Percentiles rank a stretch among this genome's conserved stretches.
These are phyloP conservation scores for Nothopassalora personata DNA, from an alignment of 2,329 filamentous ascomycete genomes.

Conservation along the genomic window DNA sequence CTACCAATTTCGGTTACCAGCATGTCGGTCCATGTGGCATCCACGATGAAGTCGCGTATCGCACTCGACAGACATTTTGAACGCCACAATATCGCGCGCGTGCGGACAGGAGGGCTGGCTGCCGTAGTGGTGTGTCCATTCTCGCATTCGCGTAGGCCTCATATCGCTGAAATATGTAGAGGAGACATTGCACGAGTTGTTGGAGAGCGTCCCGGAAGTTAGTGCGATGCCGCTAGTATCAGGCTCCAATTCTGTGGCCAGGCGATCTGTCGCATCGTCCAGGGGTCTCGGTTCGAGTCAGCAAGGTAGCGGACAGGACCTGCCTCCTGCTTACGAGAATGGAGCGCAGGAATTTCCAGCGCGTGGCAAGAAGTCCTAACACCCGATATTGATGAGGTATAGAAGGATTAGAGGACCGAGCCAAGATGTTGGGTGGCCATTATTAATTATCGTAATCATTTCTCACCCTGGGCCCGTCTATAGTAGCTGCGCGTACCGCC, in stretches of 20 bases:
- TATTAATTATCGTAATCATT: background rate
- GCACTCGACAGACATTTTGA: no score
- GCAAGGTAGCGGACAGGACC: background rate
- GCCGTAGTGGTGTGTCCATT: no score
- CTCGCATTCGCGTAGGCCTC: no score
- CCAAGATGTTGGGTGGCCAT: background rate
- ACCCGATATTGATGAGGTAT: background rate
- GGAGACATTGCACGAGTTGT: constrained; percentile 12
- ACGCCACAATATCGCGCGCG: no score
- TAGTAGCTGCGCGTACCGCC: background rate
- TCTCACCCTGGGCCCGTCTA: background rate
- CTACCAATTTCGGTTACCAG: background rate
- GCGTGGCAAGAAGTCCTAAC: background rate
- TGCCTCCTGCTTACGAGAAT: background rate
- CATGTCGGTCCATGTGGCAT: background rate
- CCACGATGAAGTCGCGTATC: background rate
- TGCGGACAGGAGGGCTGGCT: no score
- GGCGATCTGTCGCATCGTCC: background rate
- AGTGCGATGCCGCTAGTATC: background rate
- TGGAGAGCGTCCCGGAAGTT: constrained; percentile 17
- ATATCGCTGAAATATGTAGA: constrained; percentile 17
- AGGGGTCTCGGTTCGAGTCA: background rate
- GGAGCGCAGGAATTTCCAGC: background rate
- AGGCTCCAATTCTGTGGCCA: background rate
- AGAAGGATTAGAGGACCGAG: background rate